Evolutionary conservation across 805 yeast species (phyloP), one percentile per base, ranked within the genome.

Genomic region (Candida patagonica): DNA sequence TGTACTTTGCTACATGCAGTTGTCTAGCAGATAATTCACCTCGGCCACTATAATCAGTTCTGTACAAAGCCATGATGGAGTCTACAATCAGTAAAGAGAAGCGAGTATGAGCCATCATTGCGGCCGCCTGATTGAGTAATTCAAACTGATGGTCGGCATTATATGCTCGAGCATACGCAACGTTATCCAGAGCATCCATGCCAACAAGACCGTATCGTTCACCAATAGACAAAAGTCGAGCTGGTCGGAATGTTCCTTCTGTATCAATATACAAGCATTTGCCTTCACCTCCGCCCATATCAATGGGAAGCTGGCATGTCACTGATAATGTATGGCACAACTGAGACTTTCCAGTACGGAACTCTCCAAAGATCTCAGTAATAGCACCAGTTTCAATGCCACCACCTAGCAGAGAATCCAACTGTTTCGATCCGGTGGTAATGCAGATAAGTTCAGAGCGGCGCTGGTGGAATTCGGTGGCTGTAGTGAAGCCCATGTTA

Each of bases 211-310:
- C 96, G 57, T 82, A 92, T 51, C 98, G 70, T 56, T 80, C 80
- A 2, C 96, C 95, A 49, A 92, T 87, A 0, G 95, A 79, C 6
- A 84, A 82, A 50, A 92, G 68, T 52, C 98, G 73, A 32, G 80
- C 80, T 1, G 97, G 96, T 57, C 98, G 73, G 60, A 92, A 92
- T 1, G 98, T 92, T 15, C 96, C 96, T 58, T 89, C 98, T 0
- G 97, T 89, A 56, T 92, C 98, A 45, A 92, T 88, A 57, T 84
- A 92, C 41, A 92, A 67, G 60, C 96, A 89, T 62, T 92, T 87
- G 25, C 98, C 98, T 65, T 92, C 98, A 38, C 96, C 98, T 45
- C 98, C 98, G 30, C 96, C 96, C 81, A 83, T 80, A 56, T 88
- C 96, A 37, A 89, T 75, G 4, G 97, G 97, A 41, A 92, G 67